phyloP scores from a whole-genome alignment of 2,329 filamentous ascomycete genomes.

The Apiospora kogelbergensis region DNA sequence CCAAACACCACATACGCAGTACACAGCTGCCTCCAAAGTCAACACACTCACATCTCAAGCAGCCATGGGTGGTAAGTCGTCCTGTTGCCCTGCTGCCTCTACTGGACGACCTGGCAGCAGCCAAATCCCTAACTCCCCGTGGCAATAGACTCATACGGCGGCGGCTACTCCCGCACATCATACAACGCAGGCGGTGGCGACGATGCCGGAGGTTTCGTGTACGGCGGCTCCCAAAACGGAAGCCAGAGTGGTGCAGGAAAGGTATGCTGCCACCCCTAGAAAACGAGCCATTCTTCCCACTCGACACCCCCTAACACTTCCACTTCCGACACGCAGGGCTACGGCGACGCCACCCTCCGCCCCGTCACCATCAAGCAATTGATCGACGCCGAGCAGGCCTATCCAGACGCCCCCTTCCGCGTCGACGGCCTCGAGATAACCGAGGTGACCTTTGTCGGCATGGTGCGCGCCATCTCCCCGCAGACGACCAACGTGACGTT shows the following conservation, averaged over 20 bases:
- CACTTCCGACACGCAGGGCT: slow-evolving; percentile 43
- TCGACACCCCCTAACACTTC: slow-evolving; percentile 5
- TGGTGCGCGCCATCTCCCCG: slow-evolving; percentile 82
- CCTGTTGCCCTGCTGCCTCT: not conserved
- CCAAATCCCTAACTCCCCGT: not conserved
- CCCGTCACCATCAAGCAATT: slow-evolving; percentile 96
- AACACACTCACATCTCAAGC: not conserved
- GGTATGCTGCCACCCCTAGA: slow-evolving; percentile 18
- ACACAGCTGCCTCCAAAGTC: not conserved
- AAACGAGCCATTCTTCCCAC: slow-evolving; percentile 3
- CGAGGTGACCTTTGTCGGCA: slow-evolving; percentile 83
- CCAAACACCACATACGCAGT: not conserved
- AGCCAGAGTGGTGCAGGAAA: slow-evolving; percentile 43
- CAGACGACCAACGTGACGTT: slow-evolving; percentile 91
- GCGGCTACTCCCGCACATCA: slow-evolving; percentile 45
- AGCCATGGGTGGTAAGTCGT: not conserved
- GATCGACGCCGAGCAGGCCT: slow-evolving; percentile 75
- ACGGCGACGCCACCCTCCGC: slow-evolving; percentile 81
- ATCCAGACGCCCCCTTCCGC: slow-evolving; percentile 72
- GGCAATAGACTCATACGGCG: slow-evolving; percentile 28
- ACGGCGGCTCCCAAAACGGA: slow-evolving; percentile 58
- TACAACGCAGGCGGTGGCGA: slow-evolving; percentile 34
- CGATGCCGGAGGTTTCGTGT: slow-evolving; percentile 57
- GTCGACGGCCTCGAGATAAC: slow-evolving; percentile 76
- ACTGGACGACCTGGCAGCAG: not conserved